phyloP scores from a whole-genome alignment of 768 basidiomycete species.

The Pleurotus eryngii region DNA sequence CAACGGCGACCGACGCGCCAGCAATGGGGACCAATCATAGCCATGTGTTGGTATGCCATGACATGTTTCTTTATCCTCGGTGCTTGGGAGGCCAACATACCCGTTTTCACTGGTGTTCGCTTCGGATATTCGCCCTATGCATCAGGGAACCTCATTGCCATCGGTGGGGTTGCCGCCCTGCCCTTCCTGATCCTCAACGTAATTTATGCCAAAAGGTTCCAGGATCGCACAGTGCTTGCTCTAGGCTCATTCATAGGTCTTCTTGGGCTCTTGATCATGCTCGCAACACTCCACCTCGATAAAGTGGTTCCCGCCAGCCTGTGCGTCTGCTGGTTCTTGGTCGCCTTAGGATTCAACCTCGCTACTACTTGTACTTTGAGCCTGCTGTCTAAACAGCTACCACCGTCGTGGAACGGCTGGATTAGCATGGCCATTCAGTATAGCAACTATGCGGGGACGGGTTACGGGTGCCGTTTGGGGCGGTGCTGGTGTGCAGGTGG shows the following conservation, averaged over 20 bases:
- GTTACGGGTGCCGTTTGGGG: slow-evolving; percentile 68
- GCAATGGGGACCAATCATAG: slow-evolving; percentile 46
- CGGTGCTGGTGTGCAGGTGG: slow-evolving; percentile 55
- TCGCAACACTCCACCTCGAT: slow-evolving; percentile 10
- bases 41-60: slow-evolving; percentile 60
- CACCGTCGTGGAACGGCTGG: slow-evolving; percentile 55
- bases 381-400: slow-evolving; percentile 66
- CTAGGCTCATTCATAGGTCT: slow-evolving; percentile 24
- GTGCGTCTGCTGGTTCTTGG: slow-evolving; percentile 68
- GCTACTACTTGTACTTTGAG: slow-evolving; percentile 69
- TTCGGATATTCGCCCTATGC: slow-evolving; percentile 43
- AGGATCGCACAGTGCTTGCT: slow-evolving; percentile 47
- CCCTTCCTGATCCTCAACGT: slow-evolving; percentile 51
- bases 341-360: slow-evolving; percentile 72
- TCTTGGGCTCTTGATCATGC: slow-evolving; percentile 11
- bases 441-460: slow-evolving; percentile 66
- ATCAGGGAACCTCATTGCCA: slow-evolving; percentile 46
- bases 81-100: slow-evolving; percentile 57
- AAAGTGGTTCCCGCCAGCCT: slow-evolving; percentile 25
- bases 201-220: slow-evolving; percentile 37
- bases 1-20: slow-evolving; percentile 7
- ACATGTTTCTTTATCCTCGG: slow-evolving; percentile 59
- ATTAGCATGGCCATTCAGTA: slow-evolving; percentile 63
- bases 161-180: slow-evolving; percentile 44
- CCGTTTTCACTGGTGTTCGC: slow-evolving; percentile 37